A percentile compares a stretch with the other conserved stretches of the same genome.
These are phyloP conservation scores for Elongisporangium prolatum DNA, from an alignment of 352 stramenopile genomes.

Conservation along the genomic window DNA sequence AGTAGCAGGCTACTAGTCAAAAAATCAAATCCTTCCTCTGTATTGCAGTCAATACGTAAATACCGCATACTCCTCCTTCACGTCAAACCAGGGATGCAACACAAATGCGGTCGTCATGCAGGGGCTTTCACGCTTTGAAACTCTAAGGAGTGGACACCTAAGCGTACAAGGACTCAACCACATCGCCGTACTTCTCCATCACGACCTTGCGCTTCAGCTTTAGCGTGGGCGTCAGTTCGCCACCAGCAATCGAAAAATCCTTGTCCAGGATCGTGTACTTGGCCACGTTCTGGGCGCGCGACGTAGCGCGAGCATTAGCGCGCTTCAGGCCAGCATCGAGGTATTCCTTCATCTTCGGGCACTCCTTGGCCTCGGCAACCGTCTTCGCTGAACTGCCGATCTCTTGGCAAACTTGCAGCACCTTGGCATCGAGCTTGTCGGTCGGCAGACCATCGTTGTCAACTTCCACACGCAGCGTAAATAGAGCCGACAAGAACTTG, in stretches of 20 bases:
- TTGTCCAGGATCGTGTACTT: slow-evolving; percentile 86
- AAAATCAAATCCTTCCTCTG: background rate
- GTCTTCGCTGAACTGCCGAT: no score
- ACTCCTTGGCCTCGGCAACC: no score
- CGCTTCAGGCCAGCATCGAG: slow-evolving; percentile 73
- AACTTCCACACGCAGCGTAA: no score
- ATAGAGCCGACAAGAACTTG: no score
- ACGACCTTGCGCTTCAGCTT: slow-evolving; percentile 95
- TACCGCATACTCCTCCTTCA: slow-evolving; percentile 1
- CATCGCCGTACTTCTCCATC: slow-evolving; percentile 87
- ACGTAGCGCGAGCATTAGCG: slow-evolving; percentile 68
- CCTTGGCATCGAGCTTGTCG: no score
- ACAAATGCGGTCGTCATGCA: no score
- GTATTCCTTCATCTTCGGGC: no score
- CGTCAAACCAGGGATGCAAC: no score
- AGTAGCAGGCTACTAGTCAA: no score
- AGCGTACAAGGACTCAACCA: slow-evolving; percentile 89
- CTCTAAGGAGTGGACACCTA: slow-evolving; percentile 17
- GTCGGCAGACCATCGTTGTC: no score
- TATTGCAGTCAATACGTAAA: background rate
- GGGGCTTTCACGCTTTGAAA: no score
- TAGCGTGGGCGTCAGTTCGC: slow-evolving; percentile 95
- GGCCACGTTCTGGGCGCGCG: slow-evolving; percentile 75
- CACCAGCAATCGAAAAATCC: slow-evolving; percentile 88
- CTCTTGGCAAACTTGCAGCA: no score